Evolutionary conservation across 148 eudicot species (phyloP).

Genomic region (Limonium bicolor): DNA sequence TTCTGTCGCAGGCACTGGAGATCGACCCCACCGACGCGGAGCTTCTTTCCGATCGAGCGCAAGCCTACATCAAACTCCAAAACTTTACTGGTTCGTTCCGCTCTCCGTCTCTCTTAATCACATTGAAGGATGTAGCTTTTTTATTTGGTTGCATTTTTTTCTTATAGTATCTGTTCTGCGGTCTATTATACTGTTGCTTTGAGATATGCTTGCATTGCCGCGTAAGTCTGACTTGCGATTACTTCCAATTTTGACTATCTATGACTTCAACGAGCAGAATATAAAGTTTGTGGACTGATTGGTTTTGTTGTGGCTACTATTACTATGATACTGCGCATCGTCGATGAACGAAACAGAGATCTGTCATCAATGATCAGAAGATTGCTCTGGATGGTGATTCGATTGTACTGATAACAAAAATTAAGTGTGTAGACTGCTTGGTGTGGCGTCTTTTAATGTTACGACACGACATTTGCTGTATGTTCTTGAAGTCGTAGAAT

Average conservation of each 20-base stretch:
- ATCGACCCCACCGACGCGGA: constrained; percentile 45
- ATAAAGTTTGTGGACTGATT: neutral
- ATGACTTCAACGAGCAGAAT: neutral
- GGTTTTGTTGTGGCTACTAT: no score
- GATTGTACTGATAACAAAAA: neutral
- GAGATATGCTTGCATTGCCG: neutral
- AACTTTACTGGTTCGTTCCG: constrained; percentile 51
- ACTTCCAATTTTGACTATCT: neutral
- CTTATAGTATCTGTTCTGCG: no score
- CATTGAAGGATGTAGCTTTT: neutral
- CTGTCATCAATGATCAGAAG: no score
- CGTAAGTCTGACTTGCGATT: neutral
- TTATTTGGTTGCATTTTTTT: neutral
- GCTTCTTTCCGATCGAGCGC: constrained; percentile 83
- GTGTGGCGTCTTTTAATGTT: neutral
- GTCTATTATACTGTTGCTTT: no score
- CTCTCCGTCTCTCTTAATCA: neutral
- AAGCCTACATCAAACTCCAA: constrained; percentile 75
- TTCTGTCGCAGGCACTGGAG: constrained; percentile 60
- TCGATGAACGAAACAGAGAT: no score
- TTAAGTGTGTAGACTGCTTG: neutral
- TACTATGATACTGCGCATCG: no score
- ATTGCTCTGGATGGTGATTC: no score
- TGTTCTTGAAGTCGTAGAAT: neutral
- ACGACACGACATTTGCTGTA: neutral